Evolutionary conservation across 257 asterid genomes (phyloP).

Genomic region (Perilla frutescens): DNA sequence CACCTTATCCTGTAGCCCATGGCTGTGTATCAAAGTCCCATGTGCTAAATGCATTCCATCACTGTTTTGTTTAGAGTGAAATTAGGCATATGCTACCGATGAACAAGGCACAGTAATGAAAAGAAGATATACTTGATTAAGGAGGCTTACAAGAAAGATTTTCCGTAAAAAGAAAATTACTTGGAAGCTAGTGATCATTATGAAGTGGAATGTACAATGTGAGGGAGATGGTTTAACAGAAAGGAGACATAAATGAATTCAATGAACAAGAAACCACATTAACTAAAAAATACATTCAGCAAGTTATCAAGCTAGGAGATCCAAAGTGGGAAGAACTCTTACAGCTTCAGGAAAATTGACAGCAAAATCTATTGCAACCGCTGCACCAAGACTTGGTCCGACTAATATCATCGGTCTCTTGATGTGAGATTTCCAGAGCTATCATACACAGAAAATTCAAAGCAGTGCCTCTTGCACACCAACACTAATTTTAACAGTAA

Average conservation of each 20-base stretch:
- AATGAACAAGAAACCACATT: not conserved
- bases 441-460: not conserved
- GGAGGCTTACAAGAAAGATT: not conserved
- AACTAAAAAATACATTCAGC: not conserved
- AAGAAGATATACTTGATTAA: too few species aligned
- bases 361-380: conserved; percentile 83
- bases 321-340: conserved; percentile 27
- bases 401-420: conserved; percentile 77
- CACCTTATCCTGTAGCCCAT: too few species aligned
- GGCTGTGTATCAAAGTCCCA: too few species aligned
- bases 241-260: not conserved
- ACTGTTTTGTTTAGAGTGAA: not conserved
- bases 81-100: not conserved
- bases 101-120: not conserved
- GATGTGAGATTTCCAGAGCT: conserved; percentile 83
- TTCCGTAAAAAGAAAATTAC: too few species aligned
- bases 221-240: too few species aligned
- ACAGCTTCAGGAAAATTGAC: conserved; percentile 83
- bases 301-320: not conserved
- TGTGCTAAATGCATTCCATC: too few species aligned
- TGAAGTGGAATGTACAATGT: not conserved
- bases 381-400: conserved; percentile 94
- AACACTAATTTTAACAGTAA: not conserved
- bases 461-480: not conserved
- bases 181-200: not conserved